Conservation (phyloP, 805 yeast genomes). For the Lipomyces lipofer region DNA sequence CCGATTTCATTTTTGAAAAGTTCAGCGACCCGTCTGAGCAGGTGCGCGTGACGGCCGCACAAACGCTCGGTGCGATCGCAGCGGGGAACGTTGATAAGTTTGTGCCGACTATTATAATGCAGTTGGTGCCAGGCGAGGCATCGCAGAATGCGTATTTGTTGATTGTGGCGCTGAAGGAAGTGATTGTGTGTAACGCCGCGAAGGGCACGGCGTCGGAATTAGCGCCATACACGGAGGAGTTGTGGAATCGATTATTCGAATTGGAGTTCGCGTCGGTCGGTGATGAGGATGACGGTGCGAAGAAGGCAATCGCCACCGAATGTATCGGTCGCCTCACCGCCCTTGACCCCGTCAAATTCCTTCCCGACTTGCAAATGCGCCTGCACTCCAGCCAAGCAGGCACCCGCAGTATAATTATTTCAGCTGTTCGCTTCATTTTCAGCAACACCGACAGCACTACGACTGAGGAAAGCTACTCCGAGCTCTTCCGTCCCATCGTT, state of each 20-base stretch:
- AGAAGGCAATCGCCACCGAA: slow-evolving; percentile 22
- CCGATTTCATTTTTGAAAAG: slow-evolving; percentile 42
- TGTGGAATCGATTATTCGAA: slow-evolving; percentile 32
- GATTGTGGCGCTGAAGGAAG: slow-evolving; percentile 41
- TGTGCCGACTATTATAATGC: slow-evolving; percentile 44
- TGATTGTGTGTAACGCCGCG: slow-evolving; percentile 18
- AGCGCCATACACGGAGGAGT: slow-evolving; percentile 26
- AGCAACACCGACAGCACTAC: slow-evolving; percentile 35
- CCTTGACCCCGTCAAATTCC: slow-evolving; percentile 38
- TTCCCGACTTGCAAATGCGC: slow-evolving; percentile 38
- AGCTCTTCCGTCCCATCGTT: slow-evolving; percentile 34
- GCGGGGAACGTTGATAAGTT: slow-evolving; percentile 44
- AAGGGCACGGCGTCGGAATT: not conserved
- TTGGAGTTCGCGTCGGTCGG: slow-evolving; percentile 8
- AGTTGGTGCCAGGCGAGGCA: slow-evolving; percentile 34
- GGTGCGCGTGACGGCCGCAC: slow-evolving; percentile 51
- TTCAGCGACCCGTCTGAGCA: slow-evolving; percentile 41
- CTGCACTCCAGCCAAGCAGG: slow-evolving; percentile 31
- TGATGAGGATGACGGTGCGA: slow-evolving; percentile 9
- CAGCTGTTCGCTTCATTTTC: slow-evolving; percentile 44
- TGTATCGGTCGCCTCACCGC: slow-evolving; percentile 31
- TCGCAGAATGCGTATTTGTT: slow-evolving; percentile 35
- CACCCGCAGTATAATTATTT: slow-evolving; percentile 37
- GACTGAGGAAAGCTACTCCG: slow-evolving; percentile 30
- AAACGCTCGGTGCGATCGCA: slow-evolving; percentile 54